Base-by-base conservation (phyloP, 345 rosid genomes). In the Mercurialis annua region DNA sequence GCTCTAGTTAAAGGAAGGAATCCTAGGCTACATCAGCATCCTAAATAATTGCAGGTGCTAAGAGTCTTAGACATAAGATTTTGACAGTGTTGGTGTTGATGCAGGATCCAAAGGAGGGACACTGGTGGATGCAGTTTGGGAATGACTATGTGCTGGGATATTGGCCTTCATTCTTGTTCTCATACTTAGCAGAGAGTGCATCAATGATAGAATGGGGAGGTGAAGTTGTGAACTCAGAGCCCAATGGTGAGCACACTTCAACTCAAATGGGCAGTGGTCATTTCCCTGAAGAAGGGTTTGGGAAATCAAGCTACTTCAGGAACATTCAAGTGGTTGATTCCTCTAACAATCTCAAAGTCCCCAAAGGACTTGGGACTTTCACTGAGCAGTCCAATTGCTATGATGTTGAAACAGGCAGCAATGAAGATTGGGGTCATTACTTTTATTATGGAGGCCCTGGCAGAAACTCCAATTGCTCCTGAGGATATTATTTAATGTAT, bases 111-210 rank as follows among this genome's bases (percentile, higher is more conserved):
- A 89, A 88, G 36, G 97, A 86, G 73, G 98, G 99, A 60, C 97
- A 94, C 59, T 94, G 97, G 99, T 91, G 98, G 99, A 89, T 94
- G 99, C 97, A 91, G 53, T 94, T 94, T 65, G 98, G 99, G 5
- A 91, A 85, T 11, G 88, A 83, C 74, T 85, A 78, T 59, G 99
- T 91, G 42, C 70, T 89, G 42, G 99, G 98, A 4, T 94, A 94
- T 31, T 94, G 96, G 98, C 98, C 99, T 0, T 87, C 99, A 1
- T 91, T 91, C 81, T 82, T 94, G 36, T 94, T 94, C 88, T 91
- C 98, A 2, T 91, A 91, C 87, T 72, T 94, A 21, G 87, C 95
- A 0, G 92, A 91, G 52, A 86, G 95, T 44, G 98, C 98, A 59
- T 87, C 96, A 5, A 94, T 89, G 99, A 87, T 94, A 5, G 99